Evolutionary conservation across 2,329 filamentous ascomycete genomes (phyloP).

Genomic region (Epichloe gansuensis): DNA sequence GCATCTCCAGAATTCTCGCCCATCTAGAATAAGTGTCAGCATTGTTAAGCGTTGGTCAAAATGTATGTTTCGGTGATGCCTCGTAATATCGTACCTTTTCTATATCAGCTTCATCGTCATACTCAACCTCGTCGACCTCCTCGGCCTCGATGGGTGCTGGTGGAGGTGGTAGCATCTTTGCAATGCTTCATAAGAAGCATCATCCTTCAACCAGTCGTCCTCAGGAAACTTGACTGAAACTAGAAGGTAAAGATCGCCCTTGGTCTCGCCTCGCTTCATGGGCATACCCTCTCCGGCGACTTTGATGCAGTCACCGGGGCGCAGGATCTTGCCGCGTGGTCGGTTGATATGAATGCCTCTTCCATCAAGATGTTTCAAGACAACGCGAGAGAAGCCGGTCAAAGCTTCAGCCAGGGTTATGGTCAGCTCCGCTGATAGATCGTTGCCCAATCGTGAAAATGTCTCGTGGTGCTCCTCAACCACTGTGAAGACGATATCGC

Average conservation of each 20-base stretch:
- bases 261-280: constrained; percentile 68
- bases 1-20: constrained; percentile 60
- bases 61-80: background rate
- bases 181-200: constrained; percentile 58
- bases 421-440: constrained; percentile 70
- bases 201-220: constrained; percentile 66
- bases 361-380: constrained; percentile 86
- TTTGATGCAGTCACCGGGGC: constrained; percentile 76
- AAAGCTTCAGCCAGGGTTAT: constrained; percentile 76
- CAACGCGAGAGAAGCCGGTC: constrained; percentile 79
- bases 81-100: constrained; percentile 46
- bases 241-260: constrained; percentile 77
- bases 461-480: constrained; percentile 68
- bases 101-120: constrained; percentile 70
- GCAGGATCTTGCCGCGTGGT: constrained; percentile 68
- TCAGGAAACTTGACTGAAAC: constrained; percentile 84
- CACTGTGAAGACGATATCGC: constrained; percentile 85
- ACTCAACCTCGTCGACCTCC: constrained; percentile 76
- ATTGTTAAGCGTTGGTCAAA: constrained; percentile 13
- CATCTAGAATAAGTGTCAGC: constrained; percentile 35
- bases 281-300: constrained; percentile 91
- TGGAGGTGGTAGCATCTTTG: constrained; percentile 60
- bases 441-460: constrained; percentile 73
- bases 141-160: constrained; percentile 52
- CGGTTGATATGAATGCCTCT: constrained; percentile 75